Base-by-base conservation (phyloP, 2,329 filamentous ascomycete genomes). In the Drechslerella coelobrocha region DNA sequence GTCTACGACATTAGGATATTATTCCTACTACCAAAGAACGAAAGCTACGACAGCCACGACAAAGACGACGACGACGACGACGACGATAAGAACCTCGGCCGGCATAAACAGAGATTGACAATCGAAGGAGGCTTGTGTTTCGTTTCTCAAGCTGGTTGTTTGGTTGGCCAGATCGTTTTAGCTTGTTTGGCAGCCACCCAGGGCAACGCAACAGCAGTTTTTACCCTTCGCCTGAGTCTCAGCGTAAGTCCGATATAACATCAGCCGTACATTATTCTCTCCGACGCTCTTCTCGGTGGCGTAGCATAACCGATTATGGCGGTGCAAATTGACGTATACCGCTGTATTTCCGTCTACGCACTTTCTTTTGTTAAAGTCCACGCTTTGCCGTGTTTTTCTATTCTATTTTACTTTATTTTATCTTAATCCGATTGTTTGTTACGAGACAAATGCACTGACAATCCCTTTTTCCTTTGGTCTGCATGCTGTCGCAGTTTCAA, bases 401-500 rank as follows among this genome's bases (percentile, higher is more conserved):
- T 45, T 31, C 47, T 48, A 10, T 48, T 14, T 37, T 34, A 37
- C 34, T 29, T 10, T n/a, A 48, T 59, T 37, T 24, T 10, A 21
- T n/a, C 39, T n/a, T 27, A 17, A 12, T 8, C 7, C 26, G 39
- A 12, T 12, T 31, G 6, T 6, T 31, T 31, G 29, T 31, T 31
- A 12, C 12, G 29, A 31, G 27, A 41, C 39, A 19, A 21, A 23
- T 26, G 37, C 34, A 26, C 43, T 60, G 55, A 60, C 55, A 60
- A 60, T 60, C 55, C 43, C 27, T 50, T 50, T 26, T 26, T 31
- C n/a, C n/a, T n/a, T n/a, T n/a, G n/a, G n/a, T n/a, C n/a, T n/a
- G n/a, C n/a, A n/a, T n/a, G n/a, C n/a, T n/a, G n/a, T n/a, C n/a
- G n/a, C n/a, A n/a, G n/a, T n/a, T n/a, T n/a, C n/a, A n/a, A n/a